Evolutionary conservation across 2,329 filamentous ascomycete genomes (phyloP), one percentile per base, ranked within the genome.

Genomic region (Simplicillium aogashimaense): DNA sequence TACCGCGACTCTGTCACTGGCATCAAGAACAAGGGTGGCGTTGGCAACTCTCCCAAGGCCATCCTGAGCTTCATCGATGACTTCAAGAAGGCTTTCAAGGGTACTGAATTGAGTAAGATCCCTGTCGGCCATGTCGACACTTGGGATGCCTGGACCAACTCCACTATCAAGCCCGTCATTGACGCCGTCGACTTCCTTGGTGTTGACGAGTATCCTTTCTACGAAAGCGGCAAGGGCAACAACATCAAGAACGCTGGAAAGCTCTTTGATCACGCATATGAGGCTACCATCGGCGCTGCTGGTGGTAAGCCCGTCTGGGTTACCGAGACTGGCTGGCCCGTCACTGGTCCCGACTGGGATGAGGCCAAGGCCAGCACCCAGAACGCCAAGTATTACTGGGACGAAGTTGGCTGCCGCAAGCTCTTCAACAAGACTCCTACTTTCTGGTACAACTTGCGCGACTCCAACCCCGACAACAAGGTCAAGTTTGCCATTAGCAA

Each of bases 61-160:
- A 63, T 88, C 20, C 67, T 81, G 54, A 60, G 63, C 52, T 86
- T 83, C 66, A 84, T 88, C 64, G 58, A 69, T 43, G 69, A 81
- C 56, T 80, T 77, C 58, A 74, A 75, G 52, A 62, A 66, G 44
- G 68, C 74, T 41, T 76, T 87, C 50, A 54, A 68, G 37, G 52
- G 52, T 50, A 64, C 56, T 13, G 42, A 58, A 13, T 60, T 73
- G 14, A 47, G 65, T 57, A 65, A 64, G 37, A 61, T 69, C 43
- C 67, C 75, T 37, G 63, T 81, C 45, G 78, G 78, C 18, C 80
- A 83, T 57, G 79, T 83, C 48, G 80, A 84, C 59, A 83, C 79
- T 39, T 82, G 77, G 73, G 77, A 77, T 35, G 69, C 67, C 36
- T 80, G 75, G 74, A 66, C 71, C 36, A 74, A 83, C 59, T 45